Conservation (phyloP, 495 filamentous ascomycete genomes). For the Aspergillus asperescens region DNA sequence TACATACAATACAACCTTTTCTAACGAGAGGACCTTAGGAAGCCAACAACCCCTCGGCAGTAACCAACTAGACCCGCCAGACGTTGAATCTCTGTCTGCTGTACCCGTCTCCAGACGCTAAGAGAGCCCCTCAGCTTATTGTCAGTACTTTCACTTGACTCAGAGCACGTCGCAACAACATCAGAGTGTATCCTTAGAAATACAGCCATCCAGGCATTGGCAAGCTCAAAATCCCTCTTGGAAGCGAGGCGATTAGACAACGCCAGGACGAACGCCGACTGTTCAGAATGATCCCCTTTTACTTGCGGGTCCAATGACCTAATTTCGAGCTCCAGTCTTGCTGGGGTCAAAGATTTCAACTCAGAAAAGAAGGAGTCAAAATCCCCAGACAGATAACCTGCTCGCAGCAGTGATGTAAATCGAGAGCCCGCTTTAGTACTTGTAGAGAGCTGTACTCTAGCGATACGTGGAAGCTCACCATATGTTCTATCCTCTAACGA, state of each 20-base stretch:
- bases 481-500: conserved; percentile 22
- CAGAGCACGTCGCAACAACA: conserved; percentile 43
- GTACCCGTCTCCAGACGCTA: conserved; percentile 58
- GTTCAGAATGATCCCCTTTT: conserved; percentile 46
- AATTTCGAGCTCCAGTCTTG: conserved; percentile 81
- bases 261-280: conserved; percentile 66
- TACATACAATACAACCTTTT: background rate
- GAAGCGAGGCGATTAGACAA: conserved; percentile 61
- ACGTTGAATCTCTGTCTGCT: conserved; percentile 62
- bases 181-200: conserved; percentile 75
- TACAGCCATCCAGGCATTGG: conserved; percentile 94
- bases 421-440: conserved; percentile 37
- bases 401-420: conserved; percentile 55
- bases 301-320: conserved; percentile 60
- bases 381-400: conserved; percentile 40
- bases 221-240: conserved; percentile 81
- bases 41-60: conserved; percentile 82
- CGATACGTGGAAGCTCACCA: background rate
- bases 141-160: conserved; percentile 33
- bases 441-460: conserved; percentile 15
- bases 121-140: conserved; percentile 49
- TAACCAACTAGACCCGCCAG: conserved; percentile 75
- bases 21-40: conserved; percentile 61
- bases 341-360: conserved; percentile 71
- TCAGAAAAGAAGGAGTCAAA: conserved; percentile 59